A percentile compares a stretch with the other conserved stretches of the same genome.
Evolutionary conservation across 192 early-diverging fungal species (phyloP).

Genomic region (Umbelopsis vinacea): DNA sequence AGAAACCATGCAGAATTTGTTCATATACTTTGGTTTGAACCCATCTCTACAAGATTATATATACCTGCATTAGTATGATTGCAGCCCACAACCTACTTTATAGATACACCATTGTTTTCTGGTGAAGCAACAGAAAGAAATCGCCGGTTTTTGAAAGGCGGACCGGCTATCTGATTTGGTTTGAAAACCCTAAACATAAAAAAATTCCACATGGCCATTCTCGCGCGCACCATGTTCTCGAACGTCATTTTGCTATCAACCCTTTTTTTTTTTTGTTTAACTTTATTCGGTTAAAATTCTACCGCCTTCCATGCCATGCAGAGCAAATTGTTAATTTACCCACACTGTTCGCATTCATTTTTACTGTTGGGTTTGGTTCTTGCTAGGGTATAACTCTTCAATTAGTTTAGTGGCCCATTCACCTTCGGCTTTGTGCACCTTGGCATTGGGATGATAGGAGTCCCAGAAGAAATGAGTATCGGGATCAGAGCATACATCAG

Average conservation of each 20-base stretch:
- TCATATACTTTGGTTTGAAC: neutral
- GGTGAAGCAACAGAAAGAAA: too few relatives aligned
- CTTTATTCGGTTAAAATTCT: too few relatives aligned
- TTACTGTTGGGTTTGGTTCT: neutral
- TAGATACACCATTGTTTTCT: neutral
- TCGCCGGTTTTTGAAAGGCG: too few relatives aligned
- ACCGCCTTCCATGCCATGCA: too few relatives aligned
- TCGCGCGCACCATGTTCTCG: too few relatives aligned
- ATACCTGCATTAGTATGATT: neutral
- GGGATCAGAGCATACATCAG: neutral
- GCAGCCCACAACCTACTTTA: neutral
- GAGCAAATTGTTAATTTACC: too few relatives aligned
- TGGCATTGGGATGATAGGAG: slow-evolving; percentile 24
- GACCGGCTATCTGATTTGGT: too few relatives aligned
- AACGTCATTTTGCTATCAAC: too few relatives aligned
- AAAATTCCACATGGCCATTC: too few relatives aligned
- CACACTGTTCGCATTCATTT: too few relatives aligned
- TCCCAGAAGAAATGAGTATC: slow-evolving; percentile 24
- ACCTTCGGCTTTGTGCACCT: slow-evolving; percentile 16
- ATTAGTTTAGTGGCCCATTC: slow-evolving; percentile 17
- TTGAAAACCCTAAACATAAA: too few relatives aligned
- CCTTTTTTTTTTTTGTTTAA: too few relatives aligned
- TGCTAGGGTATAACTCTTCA: neutral
- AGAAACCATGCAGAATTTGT: neutral
- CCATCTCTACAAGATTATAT: neutral